Evolutionary conservation across 2,329 filamentous ascomycete genomes (phyloP).

Genomic region (Biscogniauxia mediterranea): DNA sequence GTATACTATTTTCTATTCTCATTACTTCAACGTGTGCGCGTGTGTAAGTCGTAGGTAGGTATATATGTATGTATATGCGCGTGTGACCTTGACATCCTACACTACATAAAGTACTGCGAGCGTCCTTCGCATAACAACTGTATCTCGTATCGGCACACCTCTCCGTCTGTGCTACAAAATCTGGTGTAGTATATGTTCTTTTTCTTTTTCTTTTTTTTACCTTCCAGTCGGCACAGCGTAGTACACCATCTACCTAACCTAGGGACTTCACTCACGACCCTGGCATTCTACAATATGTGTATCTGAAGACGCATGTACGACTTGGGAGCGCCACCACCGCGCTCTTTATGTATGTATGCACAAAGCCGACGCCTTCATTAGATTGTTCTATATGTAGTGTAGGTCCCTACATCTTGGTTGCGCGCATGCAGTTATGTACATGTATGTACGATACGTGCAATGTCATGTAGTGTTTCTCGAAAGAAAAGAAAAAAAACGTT

Average conservation of each 20-base stretch:
- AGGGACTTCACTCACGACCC: no score
- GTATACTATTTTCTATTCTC: no score
- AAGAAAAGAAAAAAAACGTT: neutral
- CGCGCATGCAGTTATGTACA: neutral
- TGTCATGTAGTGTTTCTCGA: neutral
- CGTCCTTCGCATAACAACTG: slow-evolving; percentile 15
- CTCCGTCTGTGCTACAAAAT: slow-evolving; percentile 4
- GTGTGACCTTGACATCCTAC: slow-evolving; percentile 8
- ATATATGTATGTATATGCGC: slow-evolving; percentile 2
- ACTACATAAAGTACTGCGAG: slow-evolving; percentile 10
- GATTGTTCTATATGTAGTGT: no score
- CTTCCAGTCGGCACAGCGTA: neutral
- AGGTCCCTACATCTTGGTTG: no score
- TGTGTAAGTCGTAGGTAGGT: no score
- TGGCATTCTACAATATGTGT: no score
- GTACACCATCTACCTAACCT: neutral
- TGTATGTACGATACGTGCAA: neutral
- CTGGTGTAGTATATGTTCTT: neutral
- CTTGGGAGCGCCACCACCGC: no score
- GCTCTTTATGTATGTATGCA: no score
- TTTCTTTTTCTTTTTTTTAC: neutral
- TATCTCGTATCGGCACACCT: slow-evolving; percentile 19
- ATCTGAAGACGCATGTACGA: neutral
- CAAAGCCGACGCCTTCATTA: no score
- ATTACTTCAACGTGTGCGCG: no score